Conservation (phyloP, 1,139 yeast genomes). For the Ogataea hybrid region DNA sequence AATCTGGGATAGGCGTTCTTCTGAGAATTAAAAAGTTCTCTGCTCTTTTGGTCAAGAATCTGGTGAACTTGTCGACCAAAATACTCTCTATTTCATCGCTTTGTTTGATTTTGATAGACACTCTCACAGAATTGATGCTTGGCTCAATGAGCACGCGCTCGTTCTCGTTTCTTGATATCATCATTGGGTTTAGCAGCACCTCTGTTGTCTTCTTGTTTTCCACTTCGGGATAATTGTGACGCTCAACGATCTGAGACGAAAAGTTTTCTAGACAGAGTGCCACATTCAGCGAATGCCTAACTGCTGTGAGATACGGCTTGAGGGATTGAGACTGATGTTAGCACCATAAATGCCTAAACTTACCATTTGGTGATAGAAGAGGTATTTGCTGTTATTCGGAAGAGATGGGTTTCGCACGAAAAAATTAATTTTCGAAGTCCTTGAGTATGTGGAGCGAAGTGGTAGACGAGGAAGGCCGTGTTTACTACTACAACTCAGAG, state of each 20-base stretch:
- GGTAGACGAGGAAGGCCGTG: constrained; percentile 62
- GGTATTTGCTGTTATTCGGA: constrained; percentile 9
- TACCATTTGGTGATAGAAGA: constrained; percentile 10
- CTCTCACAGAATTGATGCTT: constrained; percentile 84
- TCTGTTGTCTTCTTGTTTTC: constrained; percentile 83
- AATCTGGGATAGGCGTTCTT: constrained; percentile 87
- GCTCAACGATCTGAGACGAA: constrained; percentile 91
- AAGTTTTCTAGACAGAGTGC: constrained; percentile 95
- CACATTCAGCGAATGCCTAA: constrained; percentile 89
- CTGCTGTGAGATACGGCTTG: constrained; percentile 92
- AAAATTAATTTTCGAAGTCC: not conserved
- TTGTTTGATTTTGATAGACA: constrained; percentile 90
- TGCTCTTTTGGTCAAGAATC: constrained; percentile 93
- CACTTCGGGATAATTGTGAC: constrained; percentile 96
- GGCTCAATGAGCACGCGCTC: constrained; percentile 93
- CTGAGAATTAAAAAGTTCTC: constrained; percentile 90
- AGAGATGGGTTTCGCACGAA: constrained; percentile 9
- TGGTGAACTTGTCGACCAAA: constrained; percentile 87
- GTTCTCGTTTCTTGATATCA: constrained; percentile 89
- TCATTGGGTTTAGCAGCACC: constrained; percentile 83
- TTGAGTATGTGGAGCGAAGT: constrained; percentile 58
- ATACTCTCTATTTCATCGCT: constrained; percentile 97
- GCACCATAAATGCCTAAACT: not conserved
- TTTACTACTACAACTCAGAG: constrained; percentile 65
- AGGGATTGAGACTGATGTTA: constrained; percentile 74